Base-by-base conservation (phyloP, 139 green algal species). In the Volvox africanus region DNA sequence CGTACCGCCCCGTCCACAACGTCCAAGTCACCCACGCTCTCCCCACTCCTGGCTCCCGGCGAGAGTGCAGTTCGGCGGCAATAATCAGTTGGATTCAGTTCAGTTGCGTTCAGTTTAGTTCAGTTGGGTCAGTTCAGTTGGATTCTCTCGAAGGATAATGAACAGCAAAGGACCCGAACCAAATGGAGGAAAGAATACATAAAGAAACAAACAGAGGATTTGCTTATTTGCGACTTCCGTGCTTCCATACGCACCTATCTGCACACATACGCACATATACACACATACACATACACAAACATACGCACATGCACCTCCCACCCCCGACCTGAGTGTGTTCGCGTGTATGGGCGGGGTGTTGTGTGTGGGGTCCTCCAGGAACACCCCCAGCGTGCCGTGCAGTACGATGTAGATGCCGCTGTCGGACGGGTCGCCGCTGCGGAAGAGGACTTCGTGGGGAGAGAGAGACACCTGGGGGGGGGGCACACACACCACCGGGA, bases 381-480 rank as follows among this genome's bases (percentile, higher is more conserved):
- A 98, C 61, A 97, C 93, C 22, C 96, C 96, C 32, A 98, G 92
- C 9, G 65, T 79, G 73, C 96, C 96, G 86, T 96, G 91, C 75
- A 97, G 92, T 75, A 97, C 96, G 77, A 98, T 96, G 92, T 94
- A 98, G 71, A 97, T 97, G 76, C 96, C 96, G 17, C 61, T 82
- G 78, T 93, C 93, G n/a, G 91, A 94, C 55, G 90, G 61, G 76
- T 98, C 96, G 1, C 96, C 96, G 33, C 90, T 90, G 24, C 89
- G 69, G 90, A 97, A 97, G 35, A 97, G 91, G 19, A 95, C 90
- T 86, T 96, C 93, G 32, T 95, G 90, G 24, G 96, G 94, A 30
- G 73, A 28, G 18, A 98, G 92, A 5, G 80, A 65, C 19, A 97
- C 94, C 92, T 95, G 87, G 80, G 37, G 32, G 82, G 37, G n/a